A percentile compares a stretch with the other conserved stretches of the same genome.
These are phyloP conservation scores for Trichophyton rubrum DNA, from an alignment of 2,329 filamentous ascomycete genomes.

Conservation along the genomic window DNA sequence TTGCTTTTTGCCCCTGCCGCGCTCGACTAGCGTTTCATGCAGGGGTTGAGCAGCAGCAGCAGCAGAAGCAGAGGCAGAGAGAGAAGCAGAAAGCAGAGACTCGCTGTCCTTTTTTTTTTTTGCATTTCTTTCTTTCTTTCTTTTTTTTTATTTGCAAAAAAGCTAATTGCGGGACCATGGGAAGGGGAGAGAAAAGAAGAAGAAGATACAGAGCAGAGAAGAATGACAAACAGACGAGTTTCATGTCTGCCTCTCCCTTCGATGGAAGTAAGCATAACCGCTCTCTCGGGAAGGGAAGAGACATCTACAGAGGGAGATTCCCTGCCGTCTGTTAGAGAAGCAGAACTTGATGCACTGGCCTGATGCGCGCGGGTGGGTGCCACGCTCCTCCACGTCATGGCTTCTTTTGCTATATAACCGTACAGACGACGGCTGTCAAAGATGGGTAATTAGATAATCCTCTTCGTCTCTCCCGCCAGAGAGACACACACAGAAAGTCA, in stretches of 20 bases:
- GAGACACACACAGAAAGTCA: too few species aligned
- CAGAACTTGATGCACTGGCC: not conserved
- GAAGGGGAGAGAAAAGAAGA: not conserved
- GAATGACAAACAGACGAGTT: not conserved
- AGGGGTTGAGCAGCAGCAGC: not conserved
- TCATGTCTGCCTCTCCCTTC: not conserved
- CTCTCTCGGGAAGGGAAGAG: conserved; percentile 1
- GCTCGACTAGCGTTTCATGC: not conserved
- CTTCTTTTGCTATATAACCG: not conserved
- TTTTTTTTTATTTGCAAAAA: not conserved
- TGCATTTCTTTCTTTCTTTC: too few species aligned
- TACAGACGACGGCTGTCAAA: too few species aligned
- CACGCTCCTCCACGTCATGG: not conserved
- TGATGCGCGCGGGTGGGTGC: not conserved
- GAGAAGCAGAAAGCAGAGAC: too few species aligned
- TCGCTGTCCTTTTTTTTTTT: too few species aligned
- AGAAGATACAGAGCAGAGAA: too few species aligned
- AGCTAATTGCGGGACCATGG: not conserved
- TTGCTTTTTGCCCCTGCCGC: not conserved
- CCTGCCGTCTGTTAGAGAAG: too few species aligned
- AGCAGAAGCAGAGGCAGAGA: too few species aligned
- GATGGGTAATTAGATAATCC: too few species aligned
- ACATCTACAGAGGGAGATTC: too few species aligned
- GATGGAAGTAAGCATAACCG: not conserved
- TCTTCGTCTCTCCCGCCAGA: too few species aligned